A percentile compares a stretch with the other conserved stretches of the same genome.
These are phyloP conservation scores for Microdochium paspali DNA, from an alignment of 2,329 filamentous ascomycete genomes.

Conservation along the genomic window DNA sequence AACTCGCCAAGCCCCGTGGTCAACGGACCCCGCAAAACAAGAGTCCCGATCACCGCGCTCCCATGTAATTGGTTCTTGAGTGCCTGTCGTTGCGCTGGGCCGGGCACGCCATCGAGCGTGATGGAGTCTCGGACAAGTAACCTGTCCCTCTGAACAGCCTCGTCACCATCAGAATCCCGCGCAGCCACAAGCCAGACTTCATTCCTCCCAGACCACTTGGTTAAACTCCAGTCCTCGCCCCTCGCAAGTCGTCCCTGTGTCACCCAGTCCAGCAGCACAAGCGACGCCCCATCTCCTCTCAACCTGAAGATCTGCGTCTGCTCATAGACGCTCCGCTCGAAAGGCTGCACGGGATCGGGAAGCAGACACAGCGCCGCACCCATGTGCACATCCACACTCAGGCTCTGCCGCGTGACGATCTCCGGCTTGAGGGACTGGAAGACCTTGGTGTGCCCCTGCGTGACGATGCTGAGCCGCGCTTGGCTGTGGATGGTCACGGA, in stretches of 20 bases:
- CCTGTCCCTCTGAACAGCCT: slow-evolving; percentile 32
- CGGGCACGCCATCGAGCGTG: slow-evolving; percentile 53
- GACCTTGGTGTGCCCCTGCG: slow-evolving; percentile 85
- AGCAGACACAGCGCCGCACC: slow-evolving; percentile 55
- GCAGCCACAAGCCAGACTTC: slow-evolving; percentile 59
- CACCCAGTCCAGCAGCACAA: slow-evolving; percentile 91
- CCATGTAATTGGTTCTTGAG: slow-evolving; percentile 60
- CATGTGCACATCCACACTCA: slow-evolving; percentile 40
- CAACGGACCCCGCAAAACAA: slow-evolving; percentile 69
- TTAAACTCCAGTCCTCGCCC: slow-evolving; percentile 82
- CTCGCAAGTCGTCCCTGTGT: slow-evolving; percentile 76
- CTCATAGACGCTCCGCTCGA: slow-evolving; percentile 72
- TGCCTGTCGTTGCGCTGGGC: slow-evolving; percentile 25
- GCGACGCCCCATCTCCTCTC: slow-evolving; percentile 37
- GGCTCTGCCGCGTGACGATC: slow-evolving; percentile 46
- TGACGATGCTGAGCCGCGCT: slow-evolving; percentile 59
- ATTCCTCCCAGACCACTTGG: slow-evolving; percentile 72
- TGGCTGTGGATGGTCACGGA: slow-evolving; percentile 52
- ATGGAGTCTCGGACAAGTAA: slow-evolving; percentile 81
- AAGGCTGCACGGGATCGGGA: slow-evolving; percentile 90
- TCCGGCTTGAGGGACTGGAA: slow-evolving; percentile 64
- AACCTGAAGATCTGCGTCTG: slow-evolving; percentile 73
- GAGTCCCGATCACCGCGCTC: slow-evolving; percentile 70
- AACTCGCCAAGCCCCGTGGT: slow-evolving; percentile 60
- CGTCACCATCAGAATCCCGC: slow-evolving; percentile 6